These are phyloP conservation scores for Sergeia podlipaevii DNA, from an alignment of 208 protist genomes.

Conservation along the genomic window DNA sequence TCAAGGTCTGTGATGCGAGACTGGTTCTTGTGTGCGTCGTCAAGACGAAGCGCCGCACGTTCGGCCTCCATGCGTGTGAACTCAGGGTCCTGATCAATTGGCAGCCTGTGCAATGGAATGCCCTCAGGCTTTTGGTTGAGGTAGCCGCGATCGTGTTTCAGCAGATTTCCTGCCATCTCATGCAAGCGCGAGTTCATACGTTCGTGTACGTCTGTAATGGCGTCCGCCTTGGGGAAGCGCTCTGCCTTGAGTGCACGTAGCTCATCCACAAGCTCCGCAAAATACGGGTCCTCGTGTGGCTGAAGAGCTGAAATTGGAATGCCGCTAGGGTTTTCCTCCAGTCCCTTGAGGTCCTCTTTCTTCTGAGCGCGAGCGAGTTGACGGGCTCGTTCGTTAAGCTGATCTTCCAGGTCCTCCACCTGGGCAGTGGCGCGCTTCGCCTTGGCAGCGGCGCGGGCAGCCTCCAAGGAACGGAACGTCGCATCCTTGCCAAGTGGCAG, in stretches of 20 bases:
- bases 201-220: constrained; percentile 36
- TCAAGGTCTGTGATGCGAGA: constrained; percentile 51
- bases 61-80: constrained; percentile 61
- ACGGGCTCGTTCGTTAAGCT: constrained; percentile 58
- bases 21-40: constrained; percentile 42
- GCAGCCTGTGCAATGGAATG: constrained; percentile 46
- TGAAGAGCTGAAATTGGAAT: constrained; percentile 44
- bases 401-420: constrained; percentile 50
- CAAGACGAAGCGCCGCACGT: constrained; percentile 50
- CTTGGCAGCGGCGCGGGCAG: constrained; percentile 52
- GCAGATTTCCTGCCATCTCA: constrained; percentile 52
- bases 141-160: constrained; percentile 60
- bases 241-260: constrained; percentile 36
- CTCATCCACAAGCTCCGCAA: constrained; percentile 49
- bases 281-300: constrained; percentile 57
- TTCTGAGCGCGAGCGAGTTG: constrained; percentile 57
- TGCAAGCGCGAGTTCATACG: constrained; percentile 57
- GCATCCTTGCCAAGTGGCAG: constrained; percentile 64
- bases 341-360: constrained; percentile 39
- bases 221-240: not conserved
- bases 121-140: constrained; percentile 44
- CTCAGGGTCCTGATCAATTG: constrained; percentile 47
- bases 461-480: constrained; percentile 56
- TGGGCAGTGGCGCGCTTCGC: constrained; percentile 31
- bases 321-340: constrained; percentile 34